Evolutionary conservation across 2,329 filamentous ascomycete genomes (phyloP), one percentile per base, ranked within the genome.

Genomic region (Coniochaeta hoffmannii): DNA sequence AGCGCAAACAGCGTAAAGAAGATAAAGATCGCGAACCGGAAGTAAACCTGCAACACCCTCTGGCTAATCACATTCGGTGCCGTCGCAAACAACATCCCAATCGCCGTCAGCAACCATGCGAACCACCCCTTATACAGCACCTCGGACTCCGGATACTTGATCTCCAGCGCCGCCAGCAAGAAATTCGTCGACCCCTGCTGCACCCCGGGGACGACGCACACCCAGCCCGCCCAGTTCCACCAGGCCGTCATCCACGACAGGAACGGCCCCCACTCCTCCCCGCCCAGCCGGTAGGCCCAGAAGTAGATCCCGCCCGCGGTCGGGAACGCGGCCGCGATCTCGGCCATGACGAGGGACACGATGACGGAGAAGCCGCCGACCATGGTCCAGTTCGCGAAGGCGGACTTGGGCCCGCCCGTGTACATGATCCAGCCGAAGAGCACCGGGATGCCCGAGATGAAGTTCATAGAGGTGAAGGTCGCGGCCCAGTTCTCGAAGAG

Each of bases 131-230:
- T 63, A 28, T 38, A 53, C 17, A 73, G 57, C 4, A 71, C 60
- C 15, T 61, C 57, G 0, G 64, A 60, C 50, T 68, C 59, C 3
- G 71, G 71, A 58, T 73, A 71, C 51, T 65, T 60, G 59, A 73
- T 69, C 59, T 70, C 63, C 17, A 72, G 62, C n/a, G 68, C 69
- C 17, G 66, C 65, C n/a, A 73, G 62, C 15, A 73, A 61, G 57
- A 73, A 72, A 53, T 71, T 71, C 9, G 71, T 73, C 1, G 67
- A 58, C 7, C 70, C 71, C 59, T 73, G 70, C 57, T 71, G 69
- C 2, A 71, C 68, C 8, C 69, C 71, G 1, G 70, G 71, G 0
- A 72, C 69, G n/a, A 71, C 66, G 34, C 62, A 63, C 26, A 69
- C 54, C 69, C 67, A 70, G 26, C 68, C 67, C 12, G 64, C 63